Evolutionary conservation across 768 basidiomycete genomes (phyloP), one percentile per base, ranked within the genome.

Genomic region (Podaxis pistillaris): DNA sequence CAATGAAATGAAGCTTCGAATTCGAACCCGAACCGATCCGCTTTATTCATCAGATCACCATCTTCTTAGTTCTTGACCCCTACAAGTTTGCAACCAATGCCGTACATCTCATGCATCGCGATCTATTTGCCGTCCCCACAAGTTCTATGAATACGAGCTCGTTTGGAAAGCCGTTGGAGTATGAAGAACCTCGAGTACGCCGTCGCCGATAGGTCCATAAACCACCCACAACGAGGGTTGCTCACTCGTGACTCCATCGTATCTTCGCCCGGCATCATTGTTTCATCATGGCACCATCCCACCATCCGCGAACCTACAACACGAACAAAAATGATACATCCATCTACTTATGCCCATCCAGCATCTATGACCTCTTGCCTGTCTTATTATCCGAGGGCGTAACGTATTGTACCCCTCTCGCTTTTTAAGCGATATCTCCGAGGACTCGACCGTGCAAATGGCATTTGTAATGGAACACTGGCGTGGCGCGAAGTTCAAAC

Each of bases 341-440:
- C 19, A 50, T 50, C 13, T 28, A 28, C 49, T 12, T 28, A 50
- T 3, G 12, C 28, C 49, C 49, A 26, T 24, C 19, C 26, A 50
- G 17, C 8, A 50, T 28, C 49, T 12, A 28, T 50, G 49, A 28
- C 49, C 24, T 40, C 47, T 50, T 30, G 46, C 46, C 17, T 47
- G 30, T 15, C 24, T 49, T n/a, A 22, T 58, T 11, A 56, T 24
- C 54, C 54, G 37, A 38, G 54, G 52, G 22, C 9, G n/a, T 56
- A 24, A 38, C n/a, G 22, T 22, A 37, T 37, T 19, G 19, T 2
- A 55, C 15, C 24, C 11, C 19, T 22, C n/a, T 41, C 33, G 49
- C 58, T 33, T 38, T 2, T 15, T 13, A 50, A 50, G 58, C 58
- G 49, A 37, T 51, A 51, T 51, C 17, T 51, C 58, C 58, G 58